phyloP scores from a whole-genome alignment of 2,329 filamentous ascomycete genomes.

The Teratosphaeriaceae sp. region DNA sequence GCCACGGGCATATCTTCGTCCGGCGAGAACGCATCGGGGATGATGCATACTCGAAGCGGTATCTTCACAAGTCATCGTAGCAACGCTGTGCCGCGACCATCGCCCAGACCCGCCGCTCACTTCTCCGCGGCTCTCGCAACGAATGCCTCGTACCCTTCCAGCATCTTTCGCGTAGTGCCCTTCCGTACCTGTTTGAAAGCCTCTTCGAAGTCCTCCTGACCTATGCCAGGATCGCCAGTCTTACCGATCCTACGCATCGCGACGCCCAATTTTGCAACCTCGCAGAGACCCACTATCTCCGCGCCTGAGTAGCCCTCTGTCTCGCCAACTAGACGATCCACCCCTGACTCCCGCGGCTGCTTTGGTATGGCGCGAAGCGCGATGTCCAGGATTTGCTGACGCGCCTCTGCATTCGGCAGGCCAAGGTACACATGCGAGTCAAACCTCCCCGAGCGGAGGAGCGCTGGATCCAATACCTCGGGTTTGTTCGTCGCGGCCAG shows the following conservation, averaged over 20 bases:
- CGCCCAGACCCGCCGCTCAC: neutral
- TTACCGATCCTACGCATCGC: conserved; percentile 35
- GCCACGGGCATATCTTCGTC: too few relatives aligned
- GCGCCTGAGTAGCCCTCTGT: conserved; percentile 81
- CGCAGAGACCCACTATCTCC: conserved; percentile 61
- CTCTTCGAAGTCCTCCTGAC: conserved; percentile 37
- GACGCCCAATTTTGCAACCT: conserved; percentile 31
- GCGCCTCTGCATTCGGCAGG: conserved; percentile 65
- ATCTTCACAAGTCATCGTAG: too few relatives aligned
- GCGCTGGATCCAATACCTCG: conserved; percentile 74
- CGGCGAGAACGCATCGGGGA: too few relatives aligned
- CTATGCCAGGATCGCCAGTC: conserved; percentile 19
- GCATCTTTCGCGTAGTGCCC: conserved; percentile 55
- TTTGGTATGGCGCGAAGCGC: conserved; percentile 53
- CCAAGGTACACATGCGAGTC: conserved; percentile 81
- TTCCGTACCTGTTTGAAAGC: conserved; percentile 41
- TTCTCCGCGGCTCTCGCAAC: conserved; percentile 3
- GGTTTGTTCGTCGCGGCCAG: conserved; percentile 90
- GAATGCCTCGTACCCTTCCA: conserved; percentile 52
- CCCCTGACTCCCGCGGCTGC: conserved; percentile 46
- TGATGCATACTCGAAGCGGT: too few relatives aligned
- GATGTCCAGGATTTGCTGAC: conserved; percentile 68
- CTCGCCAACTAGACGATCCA: conserved; percentile 53
- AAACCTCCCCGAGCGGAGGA: conserved; percentile 79
- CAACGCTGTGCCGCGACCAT: too few relatives aligned